These are phyloP conservation scores for Anisodus tanguticus DNA, from an alignment of 257 asterid genomes.

Conservation along the genomic window DNA sequence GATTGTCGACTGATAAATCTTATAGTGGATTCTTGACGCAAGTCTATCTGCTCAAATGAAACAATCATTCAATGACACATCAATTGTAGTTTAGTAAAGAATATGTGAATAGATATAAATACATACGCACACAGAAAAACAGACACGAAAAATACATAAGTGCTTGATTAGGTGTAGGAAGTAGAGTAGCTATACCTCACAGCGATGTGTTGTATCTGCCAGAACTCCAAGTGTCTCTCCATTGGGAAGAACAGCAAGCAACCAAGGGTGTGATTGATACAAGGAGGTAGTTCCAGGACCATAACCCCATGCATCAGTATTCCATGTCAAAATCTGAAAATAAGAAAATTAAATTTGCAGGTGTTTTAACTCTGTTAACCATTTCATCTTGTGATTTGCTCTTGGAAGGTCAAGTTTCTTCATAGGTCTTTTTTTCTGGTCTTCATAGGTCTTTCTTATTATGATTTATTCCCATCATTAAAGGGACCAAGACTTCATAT, in stretches of 20 bases:
- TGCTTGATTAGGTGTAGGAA: constrained; percentile 13
- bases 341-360: constrained; percentile 24
- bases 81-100: not conserved
- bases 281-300: constrained; percentile 89
- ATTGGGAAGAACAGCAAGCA: constrained; percentile 80
- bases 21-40: constrained; percentile 65
- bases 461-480: not conserved
- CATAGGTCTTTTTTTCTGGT: not conserved
- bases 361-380: not conserved
- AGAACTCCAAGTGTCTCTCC: constrained; percentile 93
- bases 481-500: not conserved
- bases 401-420: constrained; percentile 21
- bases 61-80: constrained; percentile 31
- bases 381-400: not conserved
- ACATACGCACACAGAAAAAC: not conserved
- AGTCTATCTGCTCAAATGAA: constrained; percentile 70
- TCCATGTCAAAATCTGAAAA: constrained; percentile 85
- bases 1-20: constrained; percentile 63
- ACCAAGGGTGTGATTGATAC: constrained; percentile 99
- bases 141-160: not conserved
- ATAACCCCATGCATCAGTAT: constrained; percentile 95
- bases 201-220: constrained; percentile 89
- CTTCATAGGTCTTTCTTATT: not conserved
- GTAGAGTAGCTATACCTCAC: constrained; percentile 65
- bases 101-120: not conserved